Conservation (phyloP, 108 stramenopile species). For the Pseudonitzschia pungens region DNA sequence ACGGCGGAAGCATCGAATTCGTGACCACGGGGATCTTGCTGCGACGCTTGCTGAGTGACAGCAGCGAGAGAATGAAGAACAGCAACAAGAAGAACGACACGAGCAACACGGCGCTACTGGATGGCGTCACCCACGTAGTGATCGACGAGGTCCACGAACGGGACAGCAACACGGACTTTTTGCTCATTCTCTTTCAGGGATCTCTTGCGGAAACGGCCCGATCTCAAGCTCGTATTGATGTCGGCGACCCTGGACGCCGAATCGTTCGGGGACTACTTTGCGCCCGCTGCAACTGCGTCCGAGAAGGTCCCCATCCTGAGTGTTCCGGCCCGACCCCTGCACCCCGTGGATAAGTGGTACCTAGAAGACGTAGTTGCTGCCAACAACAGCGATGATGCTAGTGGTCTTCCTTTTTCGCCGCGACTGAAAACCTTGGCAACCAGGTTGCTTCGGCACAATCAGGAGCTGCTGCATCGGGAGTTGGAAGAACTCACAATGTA, state of each 20-base stretch:
- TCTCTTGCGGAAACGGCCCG: slow-evolving; percentile 72
- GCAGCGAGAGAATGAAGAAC: too few species aligned
- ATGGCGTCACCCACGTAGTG: slow-evolving; percentile 69
- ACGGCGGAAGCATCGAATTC: slow-evolving; percentile 62
- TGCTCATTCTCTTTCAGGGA: slow-evolving; percentile 96
- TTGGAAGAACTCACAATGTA: not conserved
- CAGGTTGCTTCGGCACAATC: not conserved
- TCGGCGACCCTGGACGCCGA: slow-evolving; percentile 97
- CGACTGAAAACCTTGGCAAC: not conserved
- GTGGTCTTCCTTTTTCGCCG: not conserved
- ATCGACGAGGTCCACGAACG: slow-evolving; percentile 99
- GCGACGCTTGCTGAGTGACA: slow-evolving; percentile 46
- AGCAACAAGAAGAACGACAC: too few species aligned
- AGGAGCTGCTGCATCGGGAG: not conserved
- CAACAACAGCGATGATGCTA: slow-evolving; percentile 11
- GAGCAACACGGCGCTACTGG: not conserved
- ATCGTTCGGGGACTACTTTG: slow-evolving; percentile 96
- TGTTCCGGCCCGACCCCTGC: slow-evolving; percentile 39
- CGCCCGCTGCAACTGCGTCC: slow-evolving; percentile 85
- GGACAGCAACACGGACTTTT: slow-evolving; percentile 95
- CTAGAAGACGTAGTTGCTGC: not conserved
- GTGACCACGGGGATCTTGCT: slow-evolving; percentile 85
- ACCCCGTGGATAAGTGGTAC: not conserved
- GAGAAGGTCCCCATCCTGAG: slow-evolving; percentile 74
- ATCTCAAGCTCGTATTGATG: slow-evolving; percentile 88